Percentiles rank a stretch among this genome's conserved stretches.
These are phyloP conservation scores for Coemansia sp. DNA, from an alignment of 192 early-diverging fungal species.

Conservation along the genomic window DNA sequence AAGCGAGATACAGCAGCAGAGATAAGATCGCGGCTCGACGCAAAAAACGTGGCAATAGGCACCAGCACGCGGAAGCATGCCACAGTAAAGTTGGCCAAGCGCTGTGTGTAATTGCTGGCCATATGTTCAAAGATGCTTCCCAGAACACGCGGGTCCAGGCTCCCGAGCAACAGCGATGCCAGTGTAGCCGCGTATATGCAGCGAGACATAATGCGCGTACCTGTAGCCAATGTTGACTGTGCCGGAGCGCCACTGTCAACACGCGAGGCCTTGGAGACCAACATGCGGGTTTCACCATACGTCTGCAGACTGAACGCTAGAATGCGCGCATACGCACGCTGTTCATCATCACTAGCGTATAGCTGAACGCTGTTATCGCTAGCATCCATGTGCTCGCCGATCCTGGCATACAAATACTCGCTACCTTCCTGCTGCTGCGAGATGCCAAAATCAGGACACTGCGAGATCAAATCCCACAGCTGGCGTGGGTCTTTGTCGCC, in stretches of 20 bases:
- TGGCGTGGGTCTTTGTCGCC: slow-evolving; percentile 23
- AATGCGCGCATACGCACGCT: slow-evolving; percentile 27
- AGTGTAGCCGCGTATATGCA: slow-evolving; percentile 33
- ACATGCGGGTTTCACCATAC: slow-evolving; percentile 16
- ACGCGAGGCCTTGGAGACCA: background rate
- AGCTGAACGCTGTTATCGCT: background rate
- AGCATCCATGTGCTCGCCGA: background rate
- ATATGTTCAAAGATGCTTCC: slow-evolving; percentile 32
- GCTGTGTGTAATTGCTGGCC: slow-evolving; percentile 15
- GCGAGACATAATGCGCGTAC: slow-evolving; percentile 29
- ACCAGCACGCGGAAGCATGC: slow-evolving; percentile 47
- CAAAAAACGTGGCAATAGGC: slow-evolving; percentile 27
- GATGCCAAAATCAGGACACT: background rate
- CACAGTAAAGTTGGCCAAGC: slow-evolving; percentile 30
- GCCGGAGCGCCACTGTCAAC: background rate
- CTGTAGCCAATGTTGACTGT: background rate
- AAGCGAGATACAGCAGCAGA: slow-evolving; percentile 24
- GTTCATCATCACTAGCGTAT: background rate
- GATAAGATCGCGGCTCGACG: slow-evolving; percentile 19
- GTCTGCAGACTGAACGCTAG: slow-evolving; percentile 32
- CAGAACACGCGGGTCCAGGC: slow-evolving; percentile 21
- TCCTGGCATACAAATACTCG: background rate
- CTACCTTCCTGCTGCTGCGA: background rate
- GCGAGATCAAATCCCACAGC: slow-evolving; percentile 43
- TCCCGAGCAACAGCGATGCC: slow-evolving; percentile 29